Evolutionary conservation across 2,329 filamentous ascomycete species (phyloP), one percentile per base, ranked within the genome.

Genomic region (Cyclaneusma minus): DNA sequence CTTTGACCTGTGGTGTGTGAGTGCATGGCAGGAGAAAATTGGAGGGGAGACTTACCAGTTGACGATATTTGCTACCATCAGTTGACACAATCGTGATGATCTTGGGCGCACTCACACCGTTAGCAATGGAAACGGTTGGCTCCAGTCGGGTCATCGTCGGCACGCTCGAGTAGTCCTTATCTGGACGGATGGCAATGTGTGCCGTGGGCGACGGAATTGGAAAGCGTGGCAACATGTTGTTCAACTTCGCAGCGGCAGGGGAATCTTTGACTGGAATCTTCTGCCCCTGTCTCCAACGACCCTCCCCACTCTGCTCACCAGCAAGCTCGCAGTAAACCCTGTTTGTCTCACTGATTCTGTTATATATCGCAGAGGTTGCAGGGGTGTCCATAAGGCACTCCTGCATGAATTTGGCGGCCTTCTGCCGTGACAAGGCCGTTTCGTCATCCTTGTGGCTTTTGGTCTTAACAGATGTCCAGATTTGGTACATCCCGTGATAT

Each of bases 401-500:
- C 3, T 73, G 68, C 17, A 95, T 62, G 24, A 59, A 64, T 18
- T 64, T 67, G 2, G 84, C 83, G 9, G 85, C 84, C 35, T 62
- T 64, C 40, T 77, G 71, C 25, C 89, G 73, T 4, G 78, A 76
- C 12, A 73, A 56, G 1, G 81, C 79, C 3, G 77, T 67, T 21
- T 78, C 69, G 37, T 94, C 87, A 38, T 78, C 74, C 27, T 61
- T 62, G 39, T 75, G 72, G 26, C 64, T 66, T 32, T 72, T 75
- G 27, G 67, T 71, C 40, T 74, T 79, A 22, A 69, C 73, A 13
- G 78, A 75, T 3, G 85, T 81, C 60, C 87, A 94, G 21, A 98
- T 82, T 40, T 95, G 85, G 47, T 98, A 92, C 73, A 95, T 87
- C 25, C 84, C 84, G 46, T 98, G 91, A 48, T 85, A 93, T 0